These are phyloP conservation scores for Nissolia schottii DNA, from an alignment of 306 rosid genomes.

Conservation along the genomic window DNA sequence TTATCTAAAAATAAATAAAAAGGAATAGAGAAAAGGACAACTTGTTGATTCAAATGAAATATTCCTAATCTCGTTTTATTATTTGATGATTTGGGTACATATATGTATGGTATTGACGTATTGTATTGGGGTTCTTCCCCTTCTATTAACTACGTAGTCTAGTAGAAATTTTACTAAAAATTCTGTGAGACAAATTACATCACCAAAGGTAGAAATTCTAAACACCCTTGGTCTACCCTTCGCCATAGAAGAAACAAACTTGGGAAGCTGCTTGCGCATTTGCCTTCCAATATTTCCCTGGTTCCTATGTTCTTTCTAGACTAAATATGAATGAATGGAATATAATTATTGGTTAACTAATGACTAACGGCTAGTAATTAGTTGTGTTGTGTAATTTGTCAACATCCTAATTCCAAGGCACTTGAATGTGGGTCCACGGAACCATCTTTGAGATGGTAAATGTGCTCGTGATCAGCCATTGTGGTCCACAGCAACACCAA, in stretches of 20 bases:
- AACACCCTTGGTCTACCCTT: background rate
- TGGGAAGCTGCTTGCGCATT: slow-evolving; percentile 31
- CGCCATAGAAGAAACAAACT: background rate
- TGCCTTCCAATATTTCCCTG: slow-evolving; percentile 11
- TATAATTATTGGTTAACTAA: background rate
- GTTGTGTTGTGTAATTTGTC: background rate
- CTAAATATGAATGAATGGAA: background rate
- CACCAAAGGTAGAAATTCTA: slow-evolving; percentile 19
- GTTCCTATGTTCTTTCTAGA: slow-evolving; percentile 3
- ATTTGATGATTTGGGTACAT: background rate
- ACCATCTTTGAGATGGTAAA: slow-evolving; percentile 30
- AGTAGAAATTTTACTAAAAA: background rate
- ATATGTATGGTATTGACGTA: background rate
- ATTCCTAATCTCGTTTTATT: background rate
- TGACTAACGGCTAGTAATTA: slow-evolving; percentile 5
- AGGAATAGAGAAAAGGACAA: background rate
- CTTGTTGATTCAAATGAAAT: background rate
- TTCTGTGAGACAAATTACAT: background rate
- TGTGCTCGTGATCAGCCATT: slow-evolving; percentile 25
- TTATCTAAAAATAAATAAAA: too few relatives aligned
- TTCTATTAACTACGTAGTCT: background rate
- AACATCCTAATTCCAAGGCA: slow-evolving; percentile 24
- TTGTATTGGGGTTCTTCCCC: slow-evolving; percentile 35
- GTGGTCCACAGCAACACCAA: slow-evolving; percentile 51
- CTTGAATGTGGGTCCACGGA: slow-evolving; percentile 44